These are phyloP conservation scores for Cicer bijugum DNA, from an alignment of 306 rosid genomes.

Conservation along the genomic window DNA sequence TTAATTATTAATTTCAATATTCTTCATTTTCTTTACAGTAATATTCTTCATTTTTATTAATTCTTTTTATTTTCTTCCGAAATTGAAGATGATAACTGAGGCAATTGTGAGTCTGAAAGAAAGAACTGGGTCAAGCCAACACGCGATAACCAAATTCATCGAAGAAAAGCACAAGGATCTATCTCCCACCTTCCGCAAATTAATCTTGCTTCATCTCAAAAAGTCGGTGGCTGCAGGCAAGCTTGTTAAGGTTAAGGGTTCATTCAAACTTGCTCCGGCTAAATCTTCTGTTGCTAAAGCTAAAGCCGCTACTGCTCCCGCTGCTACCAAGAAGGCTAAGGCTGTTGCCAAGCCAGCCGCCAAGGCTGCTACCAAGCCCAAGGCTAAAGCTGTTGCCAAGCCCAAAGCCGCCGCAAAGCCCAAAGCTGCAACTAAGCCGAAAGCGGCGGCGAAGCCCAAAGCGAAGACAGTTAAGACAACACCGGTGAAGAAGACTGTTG, in stretches of 20 bases:
- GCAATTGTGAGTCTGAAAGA: conserved; percentile 77
- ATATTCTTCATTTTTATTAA: too few relatives aligned
- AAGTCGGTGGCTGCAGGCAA: conserved; percentile 70
- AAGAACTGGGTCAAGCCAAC: conserved; percentile 89
- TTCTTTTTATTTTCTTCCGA: background rate
- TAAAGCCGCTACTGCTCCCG: conserved; percentile 21
- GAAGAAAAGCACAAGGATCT: conserved; percentile 79
- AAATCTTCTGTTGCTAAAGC: conserved; percentile 32
- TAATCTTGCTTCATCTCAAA: conserved; percentile 69
- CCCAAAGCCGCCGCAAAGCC: conserved; percentile 34
- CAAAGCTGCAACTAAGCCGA: conserved; percentile 35
- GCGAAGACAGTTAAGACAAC: background rate
- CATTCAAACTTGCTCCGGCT: conserved; percentile 64
- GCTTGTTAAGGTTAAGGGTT: conserved; percentile 72
- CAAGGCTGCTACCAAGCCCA: background rate
- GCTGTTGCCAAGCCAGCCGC: conserved; percentile 44
- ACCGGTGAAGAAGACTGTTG: conserved; percentile 23
- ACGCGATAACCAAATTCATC: conserved; percentile 75
- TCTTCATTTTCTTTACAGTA: too few relatives aligned
- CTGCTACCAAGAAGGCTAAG: conserved; percentile 51
- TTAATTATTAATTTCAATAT: too few relatives aligned
- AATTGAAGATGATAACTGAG: conserved; percentile 72
- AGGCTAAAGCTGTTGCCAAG: conserved; percentile 11
- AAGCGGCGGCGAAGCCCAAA: conserved; percentile 47
- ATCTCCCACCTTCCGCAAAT: conserved; percentile 70